Evolutionary conservation across 2,329 filamentous ascomycete species (phyloP), one percentile per base, ranked within the genome.

Genomic region (Raffaelea deltoideospora): DNA sequence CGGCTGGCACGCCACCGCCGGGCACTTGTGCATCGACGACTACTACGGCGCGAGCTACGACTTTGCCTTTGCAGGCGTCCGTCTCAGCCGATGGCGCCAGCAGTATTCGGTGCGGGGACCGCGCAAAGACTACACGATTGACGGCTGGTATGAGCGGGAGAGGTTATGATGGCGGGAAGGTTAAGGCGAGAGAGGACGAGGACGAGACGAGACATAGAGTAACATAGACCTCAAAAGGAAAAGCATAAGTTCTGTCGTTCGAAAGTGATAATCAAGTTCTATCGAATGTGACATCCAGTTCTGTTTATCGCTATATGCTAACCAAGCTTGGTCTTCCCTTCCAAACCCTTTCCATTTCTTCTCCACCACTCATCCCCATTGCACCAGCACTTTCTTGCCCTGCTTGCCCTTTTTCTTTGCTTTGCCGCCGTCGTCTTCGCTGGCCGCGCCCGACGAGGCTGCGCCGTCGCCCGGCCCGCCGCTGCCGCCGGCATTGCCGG

Each of bases 21-120:
- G 72, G 11, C 80, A 87, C 52, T 56, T 83, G 17, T 86, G 81
- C 50, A 65, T 75, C 18, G 65, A 79, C 20, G 80, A 87, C 48
- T 73, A 73, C 44, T 86, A 86, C 49, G 64, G 79, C 38, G 76
- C 80, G 29, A 59, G 63, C 31, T 85, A 84, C 52, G 65, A 73
- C 42, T 87, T 87, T 53, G 54, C 53, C 9, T 79, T 76, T 45
- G 52, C 62, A 33, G 72, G 69, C 11, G 60, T 76, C 2, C 67
- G 67, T 31, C 47, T 84, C 44, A 51, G 52, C 36, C 54, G 62
- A 20, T 83, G 77, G 70, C 65, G 54, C 22, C 60, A 80, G 31
- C 66, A 60, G 36, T 83, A 84, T 47, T 64, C 62, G 2, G 80
- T 85, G 2, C 71, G 67, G 20, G 81, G 80, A 0, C 80, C 79